Conservation (phyloP, 2,329 filamentous ascomycete genomes). For the Cordyceps cicadae region DNA sequence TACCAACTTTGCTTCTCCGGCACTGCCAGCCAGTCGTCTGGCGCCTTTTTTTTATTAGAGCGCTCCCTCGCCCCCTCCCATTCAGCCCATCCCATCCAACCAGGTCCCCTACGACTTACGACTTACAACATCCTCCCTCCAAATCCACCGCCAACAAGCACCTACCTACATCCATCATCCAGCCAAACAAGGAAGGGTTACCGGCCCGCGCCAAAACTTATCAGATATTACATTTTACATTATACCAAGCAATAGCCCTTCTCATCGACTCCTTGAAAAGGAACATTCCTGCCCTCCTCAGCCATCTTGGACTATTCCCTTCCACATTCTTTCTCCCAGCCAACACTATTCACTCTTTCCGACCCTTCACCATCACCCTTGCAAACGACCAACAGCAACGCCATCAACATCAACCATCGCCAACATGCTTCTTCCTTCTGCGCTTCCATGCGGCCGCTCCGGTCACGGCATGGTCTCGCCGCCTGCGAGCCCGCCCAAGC, state of each 20-base stretch:
- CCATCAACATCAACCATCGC: neutral
- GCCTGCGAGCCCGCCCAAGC: slow-evolving; percentile 46
- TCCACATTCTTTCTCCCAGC: neutral
- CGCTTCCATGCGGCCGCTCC: slow-evolving; percentile 48
- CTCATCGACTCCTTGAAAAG: neutral
- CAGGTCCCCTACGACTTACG: neutral
- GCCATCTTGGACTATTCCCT: neutral
- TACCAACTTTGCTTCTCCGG: no score
- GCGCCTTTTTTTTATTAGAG: slow-evolving; percentile 6
- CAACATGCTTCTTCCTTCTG: slow-evolving; percentile 51
- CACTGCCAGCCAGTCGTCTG: no score
- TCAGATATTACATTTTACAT: neutral
- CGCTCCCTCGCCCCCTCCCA: slow-evolving; percentile 1
- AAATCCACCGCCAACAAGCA: neutral
- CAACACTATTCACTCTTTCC: neutral
- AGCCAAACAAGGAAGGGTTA: neutral
- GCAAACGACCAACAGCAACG: neutral
- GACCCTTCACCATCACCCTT: neutral
- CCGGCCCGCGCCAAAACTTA: neutral
- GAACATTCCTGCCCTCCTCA: neutral
- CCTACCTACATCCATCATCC: neutral
- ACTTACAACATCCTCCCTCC: neutral
- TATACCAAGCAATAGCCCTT: slow-evolving; percentile 2
- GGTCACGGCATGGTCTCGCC: slow-evolving; percentile 48
- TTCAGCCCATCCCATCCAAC: neutral